A percentile compares a stretch with the other conserved stretches of the same genome.
Evolutionary conservation across 192 early-diverging fungal species (phyloP).

Genomic region (Rhizophagus clarus): DNA sequence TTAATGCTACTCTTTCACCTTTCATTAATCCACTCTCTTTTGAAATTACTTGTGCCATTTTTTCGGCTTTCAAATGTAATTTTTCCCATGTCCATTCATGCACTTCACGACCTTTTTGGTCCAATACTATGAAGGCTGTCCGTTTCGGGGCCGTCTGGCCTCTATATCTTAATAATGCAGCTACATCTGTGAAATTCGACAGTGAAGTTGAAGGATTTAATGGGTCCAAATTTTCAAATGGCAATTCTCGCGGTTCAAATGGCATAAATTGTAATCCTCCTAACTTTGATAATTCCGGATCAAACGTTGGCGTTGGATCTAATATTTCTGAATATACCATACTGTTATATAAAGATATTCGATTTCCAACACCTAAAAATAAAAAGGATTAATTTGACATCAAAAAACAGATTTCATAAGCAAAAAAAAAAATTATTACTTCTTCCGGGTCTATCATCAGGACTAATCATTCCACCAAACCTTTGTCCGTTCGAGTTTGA

Average conservation of each 20-base stretch:
- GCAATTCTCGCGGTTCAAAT: constrained; percentile 51
- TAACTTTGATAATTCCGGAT: constrained; percentile 40
- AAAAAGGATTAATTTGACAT: background rate
- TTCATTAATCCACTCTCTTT: constrained; percentile 59
- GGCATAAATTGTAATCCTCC: constrained; percentile 58
- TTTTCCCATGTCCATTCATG: constrained; percentile 74
- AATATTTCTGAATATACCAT: constrained; percentile 26
- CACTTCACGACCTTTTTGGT: constrained; percentile 74
- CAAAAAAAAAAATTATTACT: background rate
- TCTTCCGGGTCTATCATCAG: constrained; percentile 19
- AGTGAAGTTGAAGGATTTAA: constrained; percentile 45
- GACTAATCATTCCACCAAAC: background rate
- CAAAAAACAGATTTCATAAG: background rate
- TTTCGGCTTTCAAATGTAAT: constrained; percentile 68
- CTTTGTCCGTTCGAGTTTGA: background rate
- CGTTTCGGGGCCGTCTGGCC: constrained; percentile 57
- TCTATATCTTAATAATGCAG: constrained; percentile 67
- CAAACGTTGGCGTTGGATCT: constrained; percentile 33
- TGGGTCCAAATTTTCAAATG: constrained; percentile 43
- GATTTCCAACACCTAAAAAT: background rate
- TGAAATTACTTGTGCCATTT: constrained; percentile 67
- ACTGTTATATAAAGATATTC: constrained; percentile 4
- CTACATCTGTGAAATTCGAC: constrained; percentile 61
- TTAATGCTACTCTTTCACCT: constrained; percentile 73
- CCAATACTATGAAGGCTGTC: constrained; percentile 68